phyloP scores from a whole-genome alignment of 352 stramenopile genomes.

The Phytopythium litorale region DNA sequence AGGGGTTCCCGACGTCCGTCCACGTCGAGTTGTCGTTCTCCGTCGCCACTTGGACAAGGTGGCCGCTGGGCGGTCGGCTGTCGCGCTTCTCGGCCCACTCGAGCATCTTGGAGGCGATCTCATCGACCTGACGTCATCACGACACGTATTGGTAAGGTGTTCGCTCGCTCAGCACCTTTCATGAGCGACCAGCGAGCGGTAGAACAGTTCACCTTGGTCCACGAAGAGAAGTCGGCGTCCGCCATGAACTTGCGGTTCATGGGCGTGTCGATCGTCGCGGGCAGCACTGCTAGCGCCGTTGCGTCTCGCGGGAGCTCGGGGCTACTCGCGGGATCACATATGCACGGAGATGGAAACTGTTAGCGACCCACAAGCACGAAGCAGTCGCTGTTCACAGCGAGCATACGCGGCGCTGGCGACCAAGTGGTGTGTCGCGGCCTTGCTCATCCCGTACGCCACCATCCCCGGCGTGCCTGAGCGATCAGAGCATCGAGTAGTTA shows the following conservation, averaged over 20 bases:
- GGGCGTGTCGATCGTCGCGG: conserved; percentile 82
- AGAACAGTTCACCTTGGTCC: conserved; percentile 52
- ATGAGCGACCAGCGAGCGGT: background rate
- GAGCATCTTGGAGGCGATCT: conserved; percentile 75
- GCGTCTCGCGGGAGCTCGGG: conserved; percentile 47
- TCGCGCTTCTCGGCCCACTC: conserved; percentile 51
- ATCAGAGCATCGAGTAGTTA: background rate
- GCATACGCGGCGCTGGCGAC: conserved; percentile 78
- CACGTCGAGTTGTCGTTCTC: conserved; percentile 53
- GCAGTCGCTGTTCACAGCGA: background rate
- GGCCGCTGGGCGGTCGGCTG: conserved; percentile 49
- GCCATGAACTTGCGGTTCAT: conserved; percentile 89
- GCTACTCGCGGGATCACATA: conserved; percentile 17
- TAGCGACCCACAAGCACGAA: background rate
- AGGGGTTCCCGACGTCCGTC: conserved; percentile 66
- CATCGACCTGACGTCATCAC: conserved; percentile 35
- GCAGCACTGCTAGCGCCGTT: conserved; percentile 65
- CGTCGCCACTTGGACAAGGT: conserved; percentile 71
- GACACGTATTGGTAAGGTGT: background rate
- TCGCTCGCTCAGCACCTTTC: background rate
- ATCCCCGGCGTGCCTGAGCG: conserved; percentile 65
- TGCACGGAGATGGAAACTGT: background rate
- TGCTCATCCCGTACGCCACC: conserved; percentile 87
- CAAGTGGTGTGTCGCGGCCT: conserved; percentile 88
- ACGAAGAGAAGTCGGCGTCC: conserved; percentile 79